These are phyloP conservation scores for Cupressus sempervirens DNA, from an alignment of 75 land plant species.

Conservation along the genomic window DNA sequence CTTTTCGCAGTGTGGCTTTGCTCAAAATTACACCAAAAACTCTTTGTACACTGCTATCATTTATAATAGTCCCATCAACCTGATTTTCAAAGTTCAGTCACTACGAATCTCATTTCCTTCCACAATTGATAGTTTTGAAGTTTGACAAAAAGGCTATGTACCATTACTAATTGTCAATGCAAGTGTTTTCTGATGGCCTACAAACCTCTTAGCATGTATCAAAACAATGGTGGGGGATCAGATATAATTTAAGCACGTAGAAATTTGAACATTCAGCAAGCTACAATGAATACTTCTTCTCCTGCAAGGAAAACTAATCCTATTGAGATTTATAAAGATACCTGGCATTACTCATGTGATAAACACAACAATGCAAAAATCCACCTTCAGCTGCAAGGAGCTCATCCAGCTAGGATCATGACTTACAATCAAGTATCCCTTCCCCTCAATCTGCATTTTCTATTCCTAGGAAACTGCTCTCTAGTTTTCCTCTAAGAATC, in stretches of 20 bases:
- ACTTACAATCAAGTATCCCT: neutral
- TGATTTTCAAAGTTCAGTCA: neutral
- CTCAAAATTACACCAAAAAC: neutral
- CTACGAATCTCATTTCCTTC: too few species aligned
- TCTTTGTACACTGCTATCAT: neutral
- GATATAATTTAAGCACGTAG: neutral
- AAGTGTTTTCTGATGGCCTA: neutral
- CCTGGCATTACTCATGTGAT: neutral
- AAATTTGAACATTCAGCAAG: neutral
- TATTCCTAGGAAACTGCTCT: neutral
- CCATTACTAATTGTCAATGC: neutral
- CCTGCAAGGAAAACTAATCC: neutral
- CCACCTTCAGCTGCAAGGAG: neutral
- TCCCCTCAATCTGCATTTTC: neutral
- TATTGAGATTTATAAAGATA: neutral
- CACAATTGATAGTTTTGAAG: too few species aligned
- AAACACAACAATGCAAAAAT: neutral
- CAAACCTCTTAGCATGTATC: neutral
- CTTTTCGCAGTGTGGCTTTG: neutral
- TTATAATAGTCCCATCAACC: neutral
- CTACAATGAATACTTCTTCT: neutral
- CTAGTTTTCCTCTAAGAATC: neutral
- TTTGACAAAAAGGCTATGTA: neutral
- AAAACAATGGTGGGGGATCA: neutral
- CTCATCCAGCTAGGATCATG: neutral